Conservation (phyloP, 2,329 filamentous ascomycete genomes). For the Atkinsonella hypoxylon region DNA sequence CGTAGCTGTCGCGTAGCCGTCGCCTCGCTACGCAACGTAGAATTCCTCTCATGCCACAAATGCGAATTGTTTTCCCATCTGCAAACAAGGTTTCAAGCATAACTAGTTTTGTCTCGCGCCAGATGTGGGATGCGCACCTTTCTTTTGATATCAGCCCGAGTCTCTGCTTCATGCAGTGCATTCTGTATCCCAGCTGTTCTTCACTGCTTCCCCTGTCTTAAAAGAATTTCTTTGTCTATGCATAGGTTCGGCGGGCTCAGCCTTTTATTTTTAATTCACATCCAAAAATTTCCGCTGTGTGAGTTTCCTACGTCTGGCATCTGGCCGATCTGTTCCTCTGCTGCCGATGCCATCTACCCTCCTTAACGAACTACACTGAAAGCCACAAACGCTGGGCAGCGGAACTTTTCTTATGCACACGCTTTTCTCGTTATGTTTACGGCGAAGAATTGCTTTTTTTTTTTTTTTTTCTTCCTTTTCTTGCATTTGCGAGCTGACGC, state of each 20-base stretch:
- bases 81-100: too few species aligned
- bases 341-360: background rate
- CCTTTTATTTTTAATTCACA: too few species aligned
- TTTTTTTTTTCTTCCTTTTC: too few species aligned
- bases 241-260: background rate
- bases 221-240: background rate
- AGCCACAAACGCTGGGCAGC: background rate
- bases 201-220: background rate
- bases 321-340: background rate
- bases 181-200: background rate
- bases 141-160: slow-evolving; percentile 1
- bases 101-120: background rate
- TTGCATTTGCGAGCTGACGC: background rate
- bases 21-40: too few species aligned
- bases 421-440: background rate
- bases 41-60: too few species aligned
- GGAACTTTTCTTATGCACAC: background rate
- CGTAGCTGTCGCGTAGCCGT: too few species aligned
- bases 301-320: background rate
- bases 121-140: background rate
- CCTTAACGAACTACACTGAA: background rate
- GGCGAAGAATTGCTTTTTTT: background rate
- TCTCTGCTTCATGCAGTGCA: slow-evolving; percentile 4
- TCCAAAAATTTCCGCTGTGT: background rate
- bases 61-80: too few species aligned